phyloP scores from a whole-genome alignment of 2,329 filamentous ascomycete genomes.

The Tolypocladium sp. region DNA sequence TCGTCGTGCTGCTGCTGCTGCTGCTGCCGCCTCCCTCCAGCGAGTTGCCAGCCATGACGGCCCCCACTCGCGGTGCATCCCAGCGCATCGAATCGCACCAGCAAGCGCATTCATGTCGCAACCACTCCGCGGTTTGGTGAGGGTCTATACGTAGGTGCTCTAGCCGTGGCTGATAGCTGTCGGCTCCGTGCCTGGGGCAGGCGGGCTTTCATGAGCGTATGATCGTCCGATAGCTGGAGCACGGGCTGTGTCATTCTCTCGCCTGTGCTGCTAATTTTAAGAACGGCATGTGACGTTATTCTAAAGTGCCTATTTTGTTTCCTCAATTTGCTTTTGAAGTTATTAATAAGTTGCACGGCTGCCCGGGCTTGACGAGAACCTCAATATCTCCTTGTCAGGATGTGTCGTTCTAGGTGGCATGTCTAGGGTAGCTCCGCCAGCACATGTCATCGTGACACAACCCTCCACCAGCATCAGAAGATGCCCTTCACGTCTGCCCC shows the following conservation, averaged over 20 bases:
- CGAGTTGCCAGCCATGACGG: background rate
- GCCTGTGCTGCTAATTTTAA: background rate
- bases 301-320: background rate
- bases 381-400: background rate
- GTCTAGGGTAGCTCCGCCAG: background rate
- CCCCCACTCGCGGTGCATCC: background rate
- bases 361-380: background rate
- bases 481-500: background rate
- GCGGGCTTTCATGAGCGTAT: background rate
- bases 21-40: background rate
- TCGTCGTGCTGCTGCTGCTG: background rate
- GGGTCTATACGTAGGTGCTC: background rate
- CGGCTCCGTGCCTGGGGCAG: background rate
- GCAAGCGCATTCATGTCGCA: background rate
- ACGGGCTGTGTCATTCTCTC: background rate
- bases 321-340: background rate
- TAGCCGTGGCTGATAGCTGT: background rate
- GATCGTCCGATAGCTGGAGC: background rate
- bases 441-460: background rate
- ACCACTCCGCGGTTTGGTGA: background rate
- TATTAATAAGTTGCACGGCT: background rate
- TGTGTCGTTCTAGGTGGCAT: background rate
- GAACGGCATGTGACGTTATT: no score
- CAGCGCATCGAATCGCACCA: background rate
- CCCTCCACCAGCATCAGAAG: no score